A percentile compares a stretch with the other conserved stretches of the same genome.
Evolutionary conservation across 2,329 filamentous ascomycete genomes (phyloP).

Genomic region (Aspergillus uvarum): DNA sequence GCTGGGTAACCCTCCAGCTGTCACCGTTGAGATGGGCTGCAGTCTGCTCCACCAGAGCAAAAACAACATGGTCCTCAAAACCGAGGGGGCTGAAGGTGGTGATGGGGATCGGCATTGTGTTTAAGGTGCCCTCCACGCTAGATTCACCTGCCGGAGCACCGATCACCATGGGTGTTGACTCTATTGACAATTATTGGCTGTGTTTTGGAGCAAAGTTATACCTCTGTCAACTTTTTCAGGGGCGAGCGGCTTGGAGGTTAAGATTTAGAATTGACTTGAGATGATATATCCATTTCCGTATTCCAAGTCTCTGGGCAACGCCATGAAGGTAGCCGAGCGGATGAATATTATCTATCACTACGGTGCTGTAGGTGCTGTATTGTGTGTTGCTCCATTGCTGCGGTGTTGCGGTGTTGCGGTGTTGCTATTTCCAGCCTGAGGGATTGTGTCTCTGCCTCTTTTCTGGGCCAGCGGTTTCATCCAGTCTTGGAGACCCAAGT

Average conservation of each 20-base stretch:
- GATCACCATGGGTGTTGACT: background rate
- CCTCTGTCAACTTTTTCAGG: background rate
- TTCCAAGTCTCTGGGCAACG: too few species aligned
- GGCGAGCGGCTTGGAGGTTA: background rate
- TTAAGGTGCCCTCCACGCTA: background rate
- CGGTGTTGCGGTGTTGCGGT: too few species aligned
- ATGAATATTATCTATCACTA: too few species aligned
- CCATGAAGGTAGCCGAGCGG: too few species aligned
- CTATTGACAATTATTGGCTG: slow-evolving; percentile 8
- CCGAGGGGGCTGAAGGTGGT: background rate
- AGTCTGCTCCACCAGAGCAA: background rate
- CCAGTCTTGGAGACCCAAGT: background rate
- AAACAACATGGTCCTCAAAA: background rate
- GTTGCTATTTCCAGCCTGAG: slow-evolving; percentile 2
- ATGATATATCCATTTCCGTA: too few species aligned
- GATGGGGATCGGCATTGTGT: background rate
- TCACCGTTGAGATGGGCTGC: background rate
- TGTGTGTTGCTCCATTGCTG: too few species aligned
- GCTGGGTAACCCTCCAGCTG: background rate
- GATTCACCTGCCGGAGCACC: background rate
- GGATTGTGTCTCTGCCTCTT: background rate
- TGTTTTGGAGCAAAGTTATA: background rate
- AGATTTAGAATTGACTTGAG: too few species aligned
- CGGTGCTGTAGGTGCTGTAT: too few species aligned
- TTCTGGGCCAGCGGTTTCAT: background rate